These are phyloP conservation scores for Botryotinia narcissicola DNA, from an alignment of 2,329 filamentous ascomycete species.

Conservation along the genomic window DNA sequence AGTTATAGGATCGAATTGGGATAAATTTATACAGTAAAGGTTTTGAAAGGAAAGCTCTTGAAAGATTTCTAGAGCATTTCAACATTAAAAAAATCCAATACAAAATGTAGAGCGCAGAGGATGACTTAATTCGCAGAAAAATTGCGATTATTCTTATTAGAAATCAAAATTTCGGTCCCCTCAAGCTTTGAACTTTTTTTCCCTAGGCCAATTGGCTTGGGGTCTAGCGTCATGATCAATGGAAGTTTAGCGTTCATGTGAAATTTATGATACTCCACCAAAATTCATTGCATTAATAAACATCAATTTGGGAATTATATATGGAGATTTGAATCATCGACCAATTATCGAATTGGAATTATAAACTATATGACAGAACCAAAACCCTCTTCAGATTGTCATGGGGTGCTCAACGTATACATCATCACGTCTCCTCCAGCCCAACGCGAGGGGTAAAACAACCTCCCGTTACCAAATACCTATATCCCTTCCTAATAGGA, in stretches of 20 bases:
- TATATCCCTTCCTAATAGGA: not conserved
- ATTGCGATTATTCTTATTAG: not conserved
- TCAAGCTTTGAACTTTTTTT: constrained; percentile 12
- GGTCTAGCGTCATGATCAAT: constrained; percentile 9
- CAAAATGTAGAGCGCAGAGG: not conserved
- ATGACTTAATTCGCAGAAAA: not conserved
- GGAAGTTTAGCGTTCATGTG: constrained; percentile 9
- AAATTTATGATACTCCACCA: constrained; percentile 10
- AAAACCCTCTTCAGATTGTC: not conserved
- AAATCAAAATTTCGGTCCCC: not conserved
- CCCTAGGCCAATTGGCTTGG: constrained; percentile 2
- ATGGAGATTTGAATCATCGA: not conserved
- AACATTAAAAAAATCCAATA: constrained; percentile 35
- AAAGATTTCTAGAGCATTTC: constrained; percentile 8
- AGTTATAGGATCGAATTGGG: constrained; percentile 17
- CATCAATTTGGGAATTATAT: not conserved
- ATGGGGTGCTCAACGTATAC: not conserved
- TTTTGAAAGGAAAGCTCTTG: constrained; percentile 4
- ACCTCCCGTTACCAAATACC: not conserved
- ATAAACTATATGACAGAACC: not conserved
- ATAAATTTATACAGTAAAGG: not conserved
- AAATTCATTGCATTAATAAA: not conserved
- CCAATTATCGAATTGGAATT: not conserved
- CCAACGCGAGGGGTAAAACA: not conserved
- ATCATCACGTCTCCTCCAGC: not conserved